Evolutionary conservation across 106 monocot genomes (phyloP).

Genomic region (Dioscorea zingiberensis): DNA sequence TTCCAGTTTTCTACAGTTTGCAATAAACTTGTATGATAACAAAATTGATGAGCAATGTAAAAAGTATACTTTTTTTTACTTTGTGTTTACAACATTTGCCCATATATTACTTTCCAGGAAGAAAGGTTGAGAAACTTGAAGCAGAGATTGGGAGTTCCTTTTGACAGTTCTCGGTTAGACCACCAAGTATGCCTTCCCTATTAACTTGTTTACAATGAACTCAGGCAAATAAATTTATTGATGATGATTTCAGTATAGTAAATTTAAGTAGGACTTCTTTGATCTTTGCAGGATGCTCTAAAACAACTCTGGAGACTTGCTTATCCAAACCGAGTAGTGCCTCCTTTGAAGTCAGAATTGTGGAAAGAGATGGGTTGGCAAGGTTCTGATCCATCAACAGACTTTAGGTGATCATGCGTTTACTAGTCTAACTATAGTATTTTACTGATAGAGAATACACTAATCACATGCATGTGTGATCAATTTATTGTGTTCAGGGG

Average conservation of each 20-base stretch:
- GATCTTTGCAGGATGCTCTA: constrained; percentile 52
- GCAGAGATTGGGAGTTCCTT: constrained; percentile 62
- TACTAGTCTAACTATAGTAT: not conserved
- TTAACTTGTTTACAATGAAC: not conserved
- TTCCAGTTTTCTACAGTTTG: not conserved
- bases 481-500: constrained; percentile 42
- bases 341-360: constrained; percentile 65
- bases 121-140: constrained; percentile 60
- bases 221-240: no score
- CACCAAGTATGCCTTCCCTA: constrained; percentile 54
- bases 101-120: constrained; percentile 59
- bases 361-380: constrained; percentile 91
- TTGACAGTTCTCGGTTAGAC: constrained; percentile 49
- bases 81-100: no score
- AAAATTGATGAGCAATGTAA: not conserved
- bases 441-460: not conserved
- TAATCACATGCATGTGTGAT: not conserved
- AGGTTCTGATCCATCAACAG: constrained; percentile 68
- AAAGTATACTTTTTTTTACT: not conserved
- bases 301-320: constrained; percentile 77
- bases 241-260: no score
- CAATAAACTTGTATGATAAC: no score
- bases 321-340: constrained; percentile 63
- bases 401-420: constrained; percentile 40
- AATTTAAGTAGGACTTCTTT: not conserved